phyloP scores from a whole-genome alignment of 805 yeast species.

The Jamesozyma gamospora region DNA sequence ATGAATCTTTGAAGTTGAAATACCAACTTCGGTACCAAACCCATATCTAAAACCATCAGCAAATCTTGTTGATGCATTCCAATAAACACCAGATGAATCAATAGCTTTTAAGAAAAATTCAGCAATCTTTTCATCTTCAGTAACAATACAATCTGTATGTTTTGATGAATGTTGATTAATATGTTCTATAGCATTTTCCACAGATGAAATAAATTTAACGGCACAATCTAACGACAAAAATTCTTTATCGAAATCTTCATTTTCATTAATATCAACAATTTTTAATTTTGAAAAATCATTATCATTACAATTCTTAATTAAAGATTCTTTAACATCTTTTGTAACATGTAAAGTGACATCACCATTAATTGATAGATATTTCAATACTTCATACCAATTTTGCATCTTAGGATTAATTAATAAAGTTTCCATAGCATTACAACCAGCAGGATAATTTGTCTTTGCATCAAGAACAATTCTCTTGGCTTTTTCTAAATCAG shows the following conservation, averaged over 20 bases:
- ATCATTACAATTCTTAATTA: conserved; percentile 9
- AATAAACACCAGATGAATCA: conserved; percentile 93
- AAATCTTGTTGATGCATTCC: conserved; percentile 95
- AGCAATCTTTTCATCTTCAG: conserved; percentile 63
- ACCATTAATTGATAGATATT: conserved; percentile 46
- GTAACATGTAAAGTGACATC: conserved; percentile 62
- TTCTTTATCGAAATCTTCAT: conserved; percentile 65
- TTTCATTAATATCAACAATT: conserved; percentile 38
- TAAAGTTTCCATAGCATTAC: conserved; percentile 90
- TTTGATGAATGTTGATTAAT: conserved; percentile 89
- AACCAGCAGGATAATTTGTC: conserved; percentile 97
- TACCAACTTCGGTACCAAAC: conserved; percentile 97
- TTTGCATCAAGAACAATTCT: conserved; percentile 76
- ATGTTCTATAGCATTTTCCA: conserved; percentile 70
- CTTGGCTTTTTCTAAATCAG: conserved; percentile 68
- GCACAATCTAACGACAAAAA: conserved; percentile 78
- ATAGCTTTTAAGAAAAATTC: conserved; percentile 71
- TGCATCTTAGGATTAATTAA: conserved; percentile 39
- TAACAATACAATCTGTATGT: conserved; percentile 89
- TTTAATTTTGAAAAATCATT: conserved; percentile 17
- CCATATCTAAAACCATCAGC: conserved; percentile 99
- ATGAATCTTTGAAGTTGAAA: conserved; percentile 91
- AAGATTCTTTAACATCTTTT: conserved; percentile 33
- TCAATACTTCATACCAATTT: conserved; percentile 31
- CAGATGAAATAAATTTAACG: conserved; percentile 48